Evolutionary conservation across 331 rosid species (phyloP).

Genomic region (Malus hybrid): DNA sequence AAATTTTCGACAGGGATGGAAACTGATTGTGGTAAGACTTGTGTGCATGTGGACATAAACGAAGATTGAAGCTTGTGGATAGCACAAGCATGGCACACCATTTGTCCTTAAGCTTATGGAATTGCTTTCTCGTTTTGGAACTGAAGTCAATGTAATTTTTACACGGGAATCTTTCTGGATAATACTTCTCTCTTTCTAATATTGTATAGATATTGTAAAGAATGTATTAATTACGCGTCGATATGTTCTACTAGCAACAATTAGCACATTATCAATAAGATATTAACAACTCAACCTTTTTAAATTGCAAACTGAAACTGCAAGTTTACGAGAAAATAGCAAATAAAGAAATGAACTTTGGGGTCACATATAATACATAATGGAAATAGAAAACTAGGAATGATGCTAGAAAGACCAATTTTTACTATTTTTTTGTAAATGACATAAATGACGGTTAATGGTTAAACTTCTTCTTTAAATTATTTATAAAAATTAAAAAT

Average conservation of each 20-base stretch:
- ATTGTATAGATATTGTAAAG: too few species aligned
- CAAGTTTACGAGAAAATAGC: neutral
- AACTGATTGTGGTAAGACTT: neutral
- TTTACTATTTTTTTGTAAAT: too few species aligned
- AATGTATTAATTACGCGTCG: too few species aligned
- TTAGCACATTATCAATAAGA: neutral
- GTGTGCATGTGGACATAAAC: neutral
- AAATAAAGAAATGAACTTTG: neutral
- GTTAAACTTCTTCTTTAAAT: too few species aligned
- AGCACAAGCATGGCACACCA: constrained; percentile 1
- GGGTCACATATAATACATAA: neutral
- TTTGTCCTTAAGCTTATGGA: neutral
- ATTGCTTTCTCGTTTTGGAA: neutral
- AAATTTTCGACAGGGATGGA: neutral
- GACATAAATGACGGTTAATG: too few species aligned
- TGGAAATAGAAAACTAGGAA: neutral
- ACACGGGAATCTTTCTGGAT: neutral
- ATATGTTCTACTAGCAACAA: too few species aligned
- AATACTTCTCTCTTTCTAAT: neutral
- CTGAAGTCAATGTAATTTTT: neutral
- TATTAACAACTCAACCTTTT: neutral
- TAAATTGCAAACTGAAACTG: neutral
- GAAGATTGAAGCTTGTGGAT: constrained; percentile 1
- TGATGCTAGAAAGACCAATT: too few species aligned
- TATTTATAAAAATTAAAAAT: too few species aligned